Base-by-base conservation (phyloP, 139 green algal genomes). In the Protoeuglena noctilucae region DNA sequence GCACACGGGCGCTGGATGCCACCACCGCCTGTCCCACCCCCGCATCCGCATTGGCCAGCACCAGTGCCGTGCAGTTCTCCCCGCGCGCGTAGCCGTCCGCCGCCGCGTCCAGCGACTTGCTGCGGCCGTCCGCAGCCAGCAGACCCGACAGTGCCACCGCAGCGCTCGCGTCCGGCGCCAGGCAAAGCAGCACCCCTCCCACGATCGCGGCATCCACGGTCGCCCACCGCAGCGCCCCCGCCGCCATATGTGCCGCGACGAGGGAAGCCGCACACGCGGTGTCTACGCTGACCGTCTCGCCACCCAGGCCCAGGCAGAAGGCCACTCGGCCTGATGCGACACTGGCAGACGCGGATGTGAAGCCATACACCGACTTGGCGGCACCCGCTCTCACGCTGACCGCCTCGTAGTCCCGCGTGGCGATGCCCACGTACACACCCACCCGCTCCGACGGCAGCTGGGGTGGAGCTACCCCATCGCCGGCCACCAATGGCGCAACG, bases 71-170 rank as follows among this genome's bases (percentile, higher is more conserved):
- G 57, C 70, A 74, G 19, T 71, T 72, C 53, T 92, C 82, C 3
- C 72, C 77, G 34, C 83, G 59, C 1, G 80, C 79, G 59, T 93
- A 93, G n/a, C 84, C 84, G 50, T 87, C 75, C 2, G 78, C 82
- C 1, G 55, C 59, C 2, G 68, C 72, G 53, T 90, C 82, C 21
- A 92, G 49, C 3, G 66, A 54, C 43, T 84, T 87, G 55, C 73
- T 81, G 19, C 76, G 60, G 0, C 80, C 80, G 53, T 85, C 74
- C 5, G 53, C 26, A 2, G 72, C 60, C 28, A 84, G 59, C 78
- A 89, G 82, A 19, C 76, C 75, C 16, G 73, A 71, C 0, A 58
- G 52, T 1, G 53, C 41, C 28, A 74, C 57, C 30, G 66, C 61
- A 16, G 53, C 51, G 9, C 46, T 71, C 0, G 73, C 72, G 27